Base-by-base conservation (phyloP, 306 rosid genomes). In the Cucumis cinereus region DNA sequence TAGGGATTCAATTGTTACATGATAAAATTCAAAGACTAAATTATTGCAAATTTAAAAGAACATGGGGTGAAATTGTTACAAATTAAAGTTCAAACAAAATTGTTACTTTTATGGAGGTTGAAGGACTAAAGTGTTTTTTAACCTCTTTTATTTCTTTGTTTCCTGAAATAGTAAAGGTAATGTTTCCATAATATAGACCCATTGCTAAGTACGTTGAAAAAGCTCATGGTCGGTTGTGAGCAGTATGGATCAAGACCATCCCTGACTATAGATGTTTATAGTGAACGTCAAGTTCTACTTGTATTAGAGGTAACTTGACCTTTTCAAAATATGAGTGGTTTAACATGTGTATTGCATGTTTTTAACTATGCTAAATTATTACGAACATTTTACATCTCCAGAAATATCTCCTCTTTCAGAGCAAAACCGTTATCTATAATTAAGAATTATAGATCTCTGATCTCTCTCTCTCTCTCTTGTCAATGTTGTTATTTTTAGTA, bases 181-280 rank as follows among this genome's bases (percentile, higher is more conserved):
- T 69, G 56, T 69, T 69, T 69, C 38, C 55, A 24, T 69, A 45
- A 69, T 86, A 85, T 85, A 91, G 98, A 90, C 64, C 83, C 82
- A 56, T 84, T 93, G 70, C 74, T 93, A 77, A 77, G 56, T 60
- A 84, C 89, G 64, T 81, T 93, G 57, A 83, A 82, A 83, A 90
- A 85, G 81, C 82, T 93, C 79, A 74, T 93, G 40, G 24, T 77
- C 79, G 90, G 91, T 15, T 75, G 53, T 55, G 97, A 90, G 77
- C 79, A 60, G 72, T 85, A 88, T 60, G 87, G 88, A 79, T 77
- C 90, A 79, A 91, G 97, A 79, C 94, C 91, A 47, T 86, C 88
- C 81, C 78, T 92, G 82, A 82, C 81, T 64, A 67, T 93, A 76
- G 96, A 93, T 85, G 91, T 91, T 83, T 93, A 93, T 84, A 91